A percentile compares a stretch with the other conserved stretches of the same genome.
Evolutionary conservation across 1,284 basidiomycete species (phyloP).

Genomic region (Coriolopsis trogii): DNA sequence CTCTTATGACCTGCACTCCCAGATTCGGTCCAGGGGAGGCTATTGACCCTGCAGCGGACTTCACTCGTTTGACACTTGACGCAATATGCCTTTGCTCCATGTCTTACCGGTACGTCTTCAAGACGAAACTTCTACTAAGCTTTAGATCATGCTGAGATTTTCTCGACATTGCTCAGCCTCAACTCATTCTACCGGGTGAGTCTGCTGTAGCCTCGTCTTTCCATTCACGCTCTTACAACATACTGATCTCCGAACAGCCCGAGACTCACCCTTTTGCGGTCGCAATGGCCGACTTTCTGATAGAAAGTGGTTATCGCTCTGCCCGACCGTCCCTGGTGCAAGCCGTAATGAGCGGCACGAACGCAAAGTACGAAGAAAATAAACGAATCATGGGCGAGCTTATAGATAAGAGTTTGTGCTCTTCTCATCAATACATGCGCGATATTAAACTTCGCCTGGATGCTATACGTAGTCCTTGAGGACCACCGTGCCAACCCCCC

Average conservation of each 20-base stretch:
- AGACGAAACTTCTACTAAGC: background rate
- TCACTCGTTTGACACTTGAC: slow-evolving; percentile 51
- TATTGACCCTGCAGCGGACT: slow-evolving; percentile 50
- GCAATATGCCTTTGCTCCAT: slow-evolving; percentile 47
- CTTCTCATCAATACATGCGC: background rate
- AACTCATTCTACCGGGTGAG: slow-evolving; percentile 31
- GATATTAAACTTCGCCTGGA: background rate
- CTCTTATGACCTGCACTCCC: background rate
- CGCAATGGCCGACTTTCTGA: slow-evolving; percentile 46
- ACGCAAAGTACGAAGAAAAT: slow-evolving; percentile 43
- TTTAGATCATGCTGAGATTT: background rate
- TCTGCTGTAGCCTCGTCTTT: background rate
- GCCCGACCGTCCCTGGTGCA: slow-evolving; percentile 41
- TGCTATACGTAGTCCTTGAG: slow-evolving; percentile 35
- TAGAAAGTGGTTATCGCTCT: slow-evolving; percentile 39
- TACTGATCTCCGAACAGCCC: slow-evolving; percentile 22
- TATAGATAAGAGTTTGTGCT: slow-evolving; percentile 39
- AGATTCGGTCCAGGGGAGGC: slow-evolving; percentile 45
- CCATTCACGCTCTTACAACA: background rate
- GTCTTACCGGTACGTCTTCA: slow-evolving; percentile 39
- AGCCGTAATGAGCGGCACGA: slow-evolving; percentile 37
- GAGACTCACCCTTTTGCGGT: slow-evolving; percentile 44
- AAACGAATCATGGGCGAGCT: slow-evolving; percentile 41
- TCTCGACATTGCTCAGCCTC: slow-evolving; percentile 13
- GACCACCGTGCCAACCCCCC: slow-evolving; percentile 39